These are phyloP conservation scores for Cyclotella cryptica DNA, from an alignment of 108 stramenopile genomes.

Conservation along the genomic window DNA sequence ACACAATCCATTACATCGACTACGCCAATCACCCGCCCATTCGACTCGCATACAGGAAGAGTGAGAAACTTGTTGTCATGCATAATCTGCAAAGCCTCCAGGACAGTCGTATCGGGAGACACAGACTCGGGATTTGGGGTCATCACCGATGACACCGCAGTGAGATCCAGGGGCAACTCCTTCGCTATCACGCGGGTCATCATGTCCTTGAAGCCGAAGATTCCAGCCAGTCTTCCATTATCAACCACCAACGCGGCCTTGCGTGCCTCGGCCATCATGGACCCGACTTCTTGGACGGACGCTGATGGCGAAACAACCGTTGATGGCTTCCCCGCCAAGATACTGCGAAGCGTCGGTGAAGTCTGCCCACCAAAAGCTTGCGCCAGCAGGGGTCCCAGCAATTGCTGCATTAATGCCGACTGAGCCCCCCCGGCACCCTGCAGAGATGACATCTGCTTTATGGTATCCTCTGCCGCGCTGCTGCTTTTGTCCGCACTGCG, in stretches of 20 bases:
- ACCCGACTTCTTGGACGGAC: slow-evolving; percentile 76
- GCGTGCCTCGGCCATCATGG: slow-evolving; percentile 81
- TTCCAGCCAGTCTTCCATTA: slow-evolving; percentile 81
- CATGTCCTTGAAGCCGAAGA: slow-evolving; percentile 95
- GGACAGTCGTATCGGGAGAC: slow-evolving; percentile 82
- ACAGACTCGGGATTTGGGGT: slow-evolving; percentile 93
- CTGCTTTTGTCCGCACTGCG: slow-evolving; percentile 63
- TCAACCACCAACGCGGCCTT: slow-evolving; percentile 90
- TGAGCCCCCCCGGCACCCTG: slow-evolving; percentile 70
- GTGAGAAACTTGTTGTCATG: slow-evolving; percentile 94
- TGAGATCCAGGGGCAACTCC: slow-evolving; percentile 74
- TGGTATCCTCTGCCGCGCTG: slow-evolving; percentile 69
- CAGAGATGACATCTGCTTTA: slow-evolving; percentile 59
- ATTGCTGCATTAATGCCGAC: slow-evolving; percentile 69
- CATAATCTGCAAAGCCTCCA: slow-evolving; percentile 94
- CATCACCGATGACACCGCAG: slow-evolving; percentile 84
- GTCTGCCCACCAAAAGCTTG: slow-evolving; percentile 78
- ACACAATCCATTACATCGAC: slow-evolving; percentile 97
- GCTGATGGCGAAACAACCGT: slow-evolving; percentile 74
- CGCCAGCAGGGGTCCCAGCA: slow-evolving; percentile 72
- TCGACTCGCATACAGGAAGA: slow-evolving; percentile 86
- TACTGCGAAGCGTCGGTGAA: slow-evolving; percentile 74
- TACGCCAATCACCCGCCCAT: slow-evolving; percentile 88
- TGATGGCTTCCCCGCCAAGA: slow-evolving; percentile 75
- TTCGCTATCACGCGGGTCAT: slow-evolving; percentile 90